Percentiles rank a stretch among this genome's conserved stretches.
phyloP scores from a whole-genome alignment of 164 flowering plant genomes.

The Umbilicus rupestris region DNA sequence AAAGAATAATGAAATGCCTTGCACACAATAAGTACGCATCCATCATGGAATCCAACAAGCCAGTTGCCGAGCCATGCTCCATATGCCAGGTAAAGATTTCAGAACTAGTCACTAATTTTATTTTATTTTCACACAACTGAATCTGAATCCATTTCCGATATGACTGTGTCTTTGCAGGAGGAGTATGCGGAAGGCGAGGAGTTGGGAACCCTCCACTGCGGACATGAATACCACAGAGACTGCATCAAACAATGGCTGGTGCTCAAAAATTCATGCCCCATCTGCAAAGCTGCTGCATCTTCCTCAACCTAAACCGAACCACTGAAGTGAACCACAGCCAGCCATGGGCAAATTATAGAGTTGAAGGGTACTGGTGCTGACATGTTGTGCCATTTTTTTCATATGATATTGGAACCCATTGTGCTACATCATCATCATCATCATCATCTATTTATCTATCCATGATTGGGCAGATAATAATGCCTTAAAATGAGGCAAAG shows the following conservation, averaged over 20 bases:
- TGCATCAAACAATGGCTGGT: slow-evolving; percentile 79
- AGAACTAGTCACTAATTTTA: neutral
- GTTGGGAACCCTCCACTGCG: slow-evolving; percentile 67
- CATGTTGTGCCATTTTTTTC: no score
- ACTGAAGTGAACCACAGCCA: no score
- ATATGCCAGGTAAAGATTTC: slow-evolving; percentile 63
- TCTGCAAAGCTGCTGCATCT: slow-evolving; percentile 67
- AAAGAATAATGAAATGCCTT: slow-evolving; percentile 31
- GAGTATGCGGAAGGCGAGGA: slow-evolving; percentile 41
- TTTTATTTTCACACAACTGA: no score
- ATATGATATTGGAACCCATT: no score
- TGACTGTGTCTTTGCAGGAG: slow-evolving; percentile 31
- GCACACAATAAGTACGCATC: slow-evolving; percentile 37
- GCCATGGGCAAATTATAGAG: no score
- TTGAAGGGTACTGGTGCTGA: no score
- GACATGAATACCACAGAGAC: slow-evolving; percentile 72
- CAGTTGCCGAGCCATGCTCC: slow-evolving; percentile 45
- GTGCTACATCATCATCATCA: no score
- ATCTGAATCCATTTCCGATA: neutral
- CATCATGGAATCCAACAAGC: slow-evolving; percentile 17
- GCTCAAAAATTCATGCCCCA: slow-evolving; percentile 75
- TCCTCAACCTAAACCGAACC: no score
- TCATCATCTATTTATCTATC: no score
- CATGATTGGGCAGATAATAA: no score
- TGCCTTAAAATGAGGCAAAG: no score